Percentiles rank a stretch among this genome's conserved stretches.
Evolutionary conservation across 164 flowering plant genomes (phyloP).

Genomic region (Vitis labrusca): DNA sequence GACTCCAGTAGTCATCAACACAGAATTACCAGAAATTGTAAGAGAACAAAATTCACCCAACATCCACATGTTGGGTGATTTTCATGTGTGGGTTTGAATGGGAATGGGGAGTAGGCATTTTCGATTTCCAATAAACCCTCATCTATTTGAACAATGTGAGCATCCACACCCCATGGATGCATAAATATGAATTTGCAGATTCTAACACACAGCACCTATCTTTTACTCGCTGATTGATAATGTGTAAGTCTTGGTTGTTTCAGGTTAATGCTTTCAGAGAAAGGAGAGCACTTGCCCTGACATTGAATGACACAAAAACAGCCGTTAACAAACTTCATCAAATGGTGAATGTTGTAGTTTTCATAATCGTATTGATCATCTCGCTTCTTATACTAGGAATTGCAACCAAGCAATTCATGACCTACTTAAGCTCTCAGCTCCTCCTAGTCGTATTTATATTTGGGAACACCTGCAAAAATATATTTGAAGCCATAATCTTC

Average conservation of each 20-base stretch:
- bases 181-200: too few species aligned
- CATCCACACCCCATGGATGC: too few species aligned
- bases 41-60: background rate
- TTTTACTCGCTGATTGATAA: background rate
- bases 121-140: too few species aligned
- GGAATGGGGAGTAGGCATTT: too few species aligned
- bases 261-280: constrained; percentile 33
- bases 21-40: too few species aligned
- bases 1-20: too few species aligned
- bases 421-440: constrained; percentile 23
- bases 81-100: too few species aligned
- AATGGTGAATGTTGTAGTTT: constrained; percentile 22
- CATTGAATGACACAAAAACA: constrained; percentile 52
- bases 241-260: background rate
- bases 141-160: too few species aligned
- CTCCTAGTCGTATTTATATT: constrained; percentile 24
- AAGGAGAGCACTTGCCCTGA: constrained; percentile 22
- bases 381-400: constrained; percentile 27
- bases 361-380: constrained; percentile 17
- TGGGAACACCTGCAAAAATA: constrained; percentile 27
- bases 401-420: constrained; percentile 15
- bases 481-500: constrained; percentile 23
- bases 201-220: too few species aligned
- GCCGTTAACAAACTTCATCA: constrained; percentile 43
- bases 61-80: too few species aligned